Evolutionary conservation across 106 monocot genomes (phyloP), one percentile per base, ranked within the genome.

Genomic region (Dactylorhiza incarnata): DNA sequence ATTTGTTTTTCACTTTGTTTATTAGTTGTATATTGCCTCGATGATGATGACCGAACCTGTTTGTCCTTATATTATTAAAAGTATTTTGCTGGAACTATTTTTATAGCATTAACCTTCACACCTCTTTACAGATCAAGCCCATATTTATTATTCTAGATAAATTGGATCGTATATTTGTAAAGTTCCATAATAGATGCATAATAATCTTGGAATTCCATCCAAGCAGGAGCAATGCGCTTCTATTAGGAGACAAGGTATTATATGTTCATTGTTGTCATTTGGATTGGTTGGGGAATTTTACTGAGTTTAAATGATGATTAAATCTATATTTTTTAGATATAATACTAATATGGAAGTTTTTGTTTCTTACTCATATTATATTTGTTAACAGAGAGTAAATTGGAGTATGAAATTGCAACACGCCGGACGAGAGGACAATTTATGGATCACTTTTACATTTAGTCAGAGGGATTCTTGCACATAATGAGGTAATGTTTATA

Each of bases 141-240:
- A 50, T 77, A 46, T 93, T 85, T 81, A 74, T 89, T 59, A 82
- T 96, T 52, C 95, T 93, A 17, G 81, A 90, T 84, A 87, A 93
- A 79, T 77, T 96, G 47, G 87, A 89, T 65, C 82, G 85, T 83
- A 93, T 85, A 65, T 52, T 91, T 48, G 81, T 96, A 49, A 86
- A 78, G 85, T 88, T 93, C 66, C 95, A 96, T 55, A 89, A 82
- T 68, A 86, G 93, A 53, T 86, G 95, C 50, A 78, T 96, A 5
- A 96, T 93, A 29, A 89, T 83, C 77, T 83, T 93, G 82, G 93
- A 96, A 58, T 96, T 96, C 72, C 95, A 96, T 85, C 88, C 95
- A 50, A 88, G 89, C 16, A 85, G 63, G 59, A 84, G 74, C 51
- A 85, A 73, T 37, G 54, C 93, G 77, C 78, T 96, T 81, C 66